phyloP scores from a whole-genome alignment of 495 filamentous ascomycete species.

The Venustampulla echinocandica region DNA sequence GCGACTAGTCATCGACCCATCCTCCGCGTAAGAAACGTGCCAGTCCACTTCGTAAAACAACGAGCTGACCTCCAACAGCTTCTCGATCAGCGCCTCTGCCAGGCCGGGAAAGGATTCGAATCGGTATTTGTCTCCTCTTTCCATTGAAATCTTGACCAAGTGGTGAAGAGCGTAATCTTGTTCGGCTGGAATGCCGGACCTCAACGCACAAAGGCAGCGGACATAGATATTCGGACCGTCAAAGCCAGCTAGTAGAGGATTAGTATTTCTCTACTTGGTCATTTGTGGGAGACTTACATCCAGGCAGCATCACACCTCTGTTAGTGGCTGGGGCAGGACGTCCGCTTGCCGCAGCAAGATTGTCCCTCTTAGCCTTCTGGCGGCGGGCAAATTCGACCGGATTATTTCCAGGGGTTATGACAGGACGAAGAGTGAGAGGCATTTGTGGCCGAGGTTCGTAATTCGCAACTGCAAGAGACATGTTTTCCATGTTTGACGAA shows the following conservation, averaged over 20 bases:
- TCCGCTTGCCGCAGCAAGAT: slow-evolving; percentile 4
- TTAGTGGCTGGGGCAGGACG: background rate
- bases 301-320: slow-evolving; percentile 43
- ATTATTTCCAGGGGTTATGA: slow-evolving; percentile 61
- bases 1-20: slow-evolving; percentile 38
- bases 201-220: slow-evolving; percentile 69
- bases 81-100: slow-evolving; percentile 80
- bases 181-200: slow-evolving; percentile 70
- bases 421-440: slow-evolving; percentile 55
- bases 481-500: slow-evolving; percentile 29
- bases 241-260: slow-evolving; percentile 38
- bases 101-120: slow-evolving; percentile 88
- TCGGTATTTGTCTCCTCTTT: slow-evolving; percentile 89
- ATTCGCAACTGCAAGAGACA: slow-evolving; percentile 42
- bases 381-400: slow-evolving; percentile 48
- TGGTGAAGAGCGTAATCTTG: slow-evolving; percentile 85
- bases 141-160: slow-evolving; percentile 89
- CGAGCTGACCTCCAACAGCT: slow-evolving; percentile 61
- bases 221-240: slow-evolving; percentile 83
- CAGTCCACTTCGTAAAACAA: slow-evolving; percentile 78
- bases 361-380: slow-evolving; percentile 23
- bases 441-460: slow-evolving; percentile 50
- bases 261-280: background rate
- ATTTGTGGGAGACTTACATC: slow-evolving; percentile 32
- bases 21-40: slow-evolving; percentile 61